Base-by-base conservation (phyloP, 495 filamentous ascomycete species). In the Cercophora samala region DNA sequence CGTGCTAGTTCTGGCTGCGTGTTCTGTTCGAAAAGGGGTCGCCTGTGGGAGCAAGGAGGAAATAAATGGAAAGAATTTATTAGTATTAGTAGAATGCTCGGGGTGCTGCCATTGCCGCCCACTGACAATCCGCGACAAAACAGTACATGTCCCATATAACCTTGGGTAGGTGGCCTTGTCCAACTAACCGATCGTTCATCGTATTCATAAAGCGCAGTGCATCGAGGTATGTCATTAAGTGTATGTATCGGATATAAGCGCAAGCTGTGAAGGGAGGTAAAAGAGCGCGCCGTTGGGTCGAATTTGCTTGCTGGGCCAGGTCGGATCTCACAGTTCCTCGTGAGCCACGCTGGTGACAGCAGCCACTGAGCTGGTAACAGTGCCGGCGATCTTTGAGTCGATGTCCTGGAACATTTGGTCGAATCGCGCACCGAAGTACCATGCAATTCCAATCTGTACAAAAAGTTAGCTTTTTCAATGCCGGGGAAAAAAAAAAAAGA, bases 401-500 rank as follows among this genome's bases (percentile, higher is more conserved):
- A 77, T 53, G 32, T 78, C 74, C n/a, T 70, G 37, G 58, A 82
- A 79, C 0, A 80, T 72, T 23, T 81, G 72, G 73, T 87, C 85
- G 71, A 87, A 85, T 32, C 80, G 77, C 11, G 87, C 86, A 54
- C 92, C 92, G 54, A 90, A 77, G 23, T 84, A 75, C 82, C 83
- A 92, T 13, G 92, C 92, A 23, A 82, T 69, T 32, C 84, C 84
- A 63, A 94, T 72, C 91, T 94, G 68, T 46, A 23, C 58, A 61
- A 52, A 62, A 66, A 53, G 63, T 58, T 22, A 55, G 54, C n/a
- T 19, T 22, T 56, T 5, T 6, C 6, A 19, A 19, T 24, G 25
- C 22, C 52, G 52, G 13, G 52, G 19, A 5, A 11, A 18, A 22
- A 59, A 53, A 54, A 55, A 66, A 56, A 54, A 55, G 64, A 56